A percentile compares a stretch with the other conserved stretches of the same genome.
These are phyloP conservation scores for Fusarium sp. DNA, from an alignment of 2,329 filamentous ascomycete genomes.

Conservation along the genomic window DNA sequence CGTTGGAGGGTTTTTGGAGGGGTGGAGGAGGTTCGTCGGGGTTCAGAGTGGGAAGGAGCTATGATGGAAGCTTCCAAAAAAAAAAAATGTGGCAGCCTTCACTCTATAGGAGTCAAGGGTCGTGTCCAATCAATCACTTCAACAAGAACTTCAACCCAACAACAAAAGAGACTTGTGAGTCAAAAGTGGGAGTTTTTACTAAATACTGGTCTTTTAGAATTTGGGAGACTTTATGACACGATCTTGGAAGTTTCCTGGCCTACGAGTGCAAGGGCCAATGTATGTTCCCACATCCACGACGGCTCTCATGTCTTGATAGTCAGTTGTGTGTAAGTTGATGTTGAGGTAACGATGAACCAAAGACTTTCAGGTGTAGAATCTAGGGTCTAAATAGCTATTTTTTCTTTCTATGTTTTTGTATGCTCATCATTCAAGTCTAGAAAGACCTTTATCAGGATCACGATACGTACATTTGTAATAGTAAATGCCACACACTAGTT, in stretches of 20 bases:
- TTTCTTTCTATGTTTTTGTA: not conserved
- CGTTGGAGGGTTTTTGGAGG: slow-evolving; percentile 23
- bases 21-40: slow-evolving; percentile 41
- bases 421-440: not conserved
- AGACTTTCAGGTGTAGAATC: not conserved
- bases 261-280: not conserved
- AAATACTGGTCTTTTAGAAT: not conserved
- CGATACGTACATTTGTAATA: not conserved
- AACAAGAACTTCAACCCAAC: not conserved
- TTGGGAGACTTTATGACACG: not conserved
- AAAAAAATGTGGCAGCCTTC: slow-evolving; percentile 61
- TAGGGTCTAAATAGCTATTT: not conserved
- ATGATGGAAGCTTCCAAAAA: slow-evolving; percentile 58
- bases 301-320: not conserved
- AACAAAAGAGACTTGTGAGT: not conserved
- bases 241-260: not conserved
- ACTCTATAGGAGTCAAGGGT: slow-evolving; percentile 25
- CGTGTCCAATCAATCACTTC: slow-evolving; percentile 22
- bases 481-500: not conserved
- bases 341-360: not conserved
- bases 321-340: not conserved
- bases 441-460: not conserved
- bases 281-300: not conserved
- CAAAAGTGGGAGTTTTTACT: not conserved
- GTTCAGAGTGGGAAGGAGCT: slow-evolving; percentile 44